phyloP scores from a whole-genome alignment of 108 stramenopile species.

The Fragilaria crotonensis region DNA sequence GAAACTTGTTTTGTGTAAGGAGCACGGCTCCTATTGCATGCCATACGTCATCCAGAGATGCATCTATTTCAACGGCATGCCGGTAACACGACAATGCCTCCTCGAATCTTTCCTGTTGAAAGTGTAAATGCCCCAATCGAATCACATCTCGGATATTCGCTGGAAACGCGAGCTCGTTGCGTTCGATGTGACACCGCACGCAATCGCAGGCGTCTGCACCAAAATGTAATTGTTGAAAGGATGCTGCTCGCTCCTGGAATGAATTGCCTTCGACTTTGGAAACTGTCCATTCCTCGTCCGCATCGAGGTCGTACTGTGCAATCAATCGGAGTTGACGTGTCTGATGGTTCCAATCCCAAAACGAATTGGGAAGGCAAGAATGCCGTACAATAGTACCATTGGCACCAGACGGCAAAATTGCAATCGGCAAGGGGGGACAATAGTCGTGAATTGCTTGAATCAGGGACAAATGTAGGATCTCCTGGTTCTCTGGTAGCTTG shows the following conservation, averaged over 20 bases:
- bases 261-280: neutral
- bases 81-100: slow-evolving; percentile 46
- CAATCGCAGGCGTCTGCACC: slow-evolving; percentile 21
- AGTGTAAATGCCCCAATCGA: slow-evolving; percentile 47
- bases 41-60: slow-evolving; percentile 30
- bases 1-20: slow-evolving; percentile 34
- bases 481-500: too few relatives aligned
- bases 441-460: too few relatives aligned
- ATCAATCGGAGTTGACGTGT: neutral
- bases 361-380: neutral
- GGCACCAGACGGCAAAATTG: too few relatives aligned
- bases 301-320: neutral
- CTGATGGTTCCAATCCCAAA: neutral
- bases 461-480: too few relatives aligned
- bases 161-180: neutral
- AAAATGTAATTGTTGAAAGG: slow-evolving; percentile 10
- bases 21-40: slow-evolving; percentile 49
- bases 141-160: slow-evolving; percentile 9
- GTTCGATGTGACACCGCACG: slow-evolving; percentile 29
- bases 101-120: slow-evolving; percentile 48
- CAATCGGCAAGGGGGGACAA: too few relatives aligned
- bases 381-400: neutral
- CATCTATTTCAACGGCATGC: slow-evolving; percentile 27
- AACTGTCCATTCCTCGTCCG: neutral
- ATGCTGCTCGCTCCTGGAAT: neutral